A percentile compares a stretch with the other conserved stretches of the same genome.
Conservation (phyloP, 164 flowering plant genomes). For the Buxus sempervirens region DNA sequence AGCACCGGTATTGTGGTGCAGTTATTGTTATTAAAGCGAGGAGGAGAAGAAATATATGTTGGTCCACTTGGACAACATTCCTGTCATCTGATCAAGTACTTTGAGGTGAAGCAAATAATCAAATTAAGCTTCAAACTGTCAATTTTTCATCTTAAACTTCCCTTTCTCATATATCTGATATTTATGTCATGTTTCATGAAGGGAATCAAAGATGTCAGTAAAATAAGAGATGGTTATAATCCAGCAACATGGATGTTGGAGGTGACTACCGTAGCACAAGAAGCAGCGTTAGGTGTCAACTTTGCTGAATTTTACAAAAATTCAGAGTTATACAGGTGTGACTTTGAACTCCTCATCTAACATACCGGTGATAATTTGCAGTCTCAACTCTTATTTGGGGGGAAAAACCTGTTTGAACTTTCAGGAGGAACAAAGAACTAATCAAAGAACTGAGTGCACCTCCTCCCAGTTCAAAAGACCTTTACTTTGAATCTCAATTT, state of each 20-base stretch:
- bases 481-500: conserved; percentile 44
- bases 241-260: conserved; percentile 56
- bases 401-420: no score
- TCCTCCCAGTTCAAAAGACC: conserved; percentile 31
- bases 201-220: conserved; percentile 29
- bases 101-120: conserved; percentile 34
- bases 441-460: conserved; percentile 33
- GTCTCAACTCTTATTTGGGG: not conserved
- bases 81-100: conserved; percentile 40
- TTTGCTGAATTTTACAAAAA: conserved; percentile 29
- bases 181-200: not conserved
- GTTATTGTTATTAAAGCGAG: conserved; percentile 50
- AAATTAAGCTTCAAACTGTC: not conserved
- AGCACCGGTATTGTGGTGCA: conserved; percentile 16
- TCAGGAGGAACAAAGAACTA: conserved; percentile 39
- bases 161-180: not conserved
- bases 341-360: not conserved
- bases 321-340: conserved; percentile 34
- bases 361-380: not conserved
- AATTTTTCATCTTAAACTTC: no score
- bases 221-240: conserved; percentile 38
- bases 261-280: conserved; percentile 31
- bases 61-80: conserved; percentile 55
- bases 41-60: conserved; percentile 50
- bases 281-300: conserved; percentile 29